phyloP scores from a whole-genome alignment of 768 basidiomycete species.

The Naganishia antarctica region DNA sequence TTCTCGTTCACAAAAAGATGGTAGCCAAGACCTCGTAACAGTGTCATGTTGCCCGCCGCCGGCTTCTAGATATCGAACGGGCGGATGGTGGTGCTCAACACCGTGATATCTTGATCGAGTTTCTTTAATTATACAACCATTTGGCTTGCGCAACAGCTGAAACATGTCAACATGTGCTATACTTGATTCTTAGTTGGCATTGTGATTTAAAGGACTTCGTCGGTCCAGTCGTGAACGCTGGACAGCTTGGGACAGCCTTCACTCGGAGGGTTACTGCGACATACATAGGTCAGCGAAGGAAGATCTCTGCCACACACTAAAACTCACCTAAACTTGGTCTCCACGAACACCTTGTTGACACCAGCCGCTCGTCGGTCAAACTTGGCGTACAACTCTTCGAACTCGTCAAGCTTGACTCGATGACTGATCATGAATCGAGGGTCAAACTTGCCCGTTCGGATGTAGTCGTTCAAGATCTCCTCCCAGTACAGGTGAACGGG shows the following conservation, averaged over 20 bases:
- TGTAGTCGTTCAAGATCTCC: slow-evolving; percentile 61
- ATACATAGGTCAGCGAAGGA: not conserved
- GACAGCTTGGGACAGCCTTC: slow-evolving; percentile 57
- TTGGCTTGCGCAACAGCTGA: too few relatives aligned
- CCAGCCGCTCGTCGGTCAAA: slow-evolving; percentile 61
- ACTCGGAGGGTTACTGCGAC: slow-evolving; percentile 50
- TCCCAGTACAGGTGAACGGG: slow-evolving; percentile 72
- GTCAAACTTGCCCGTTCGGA: slow-evolving; percentile 63
- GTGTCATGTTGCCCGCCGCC: too few relatives aligned
- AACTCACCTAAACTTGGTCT: slow-evolving; percentile 53
- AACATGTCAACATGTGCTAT: too few relatives aligned
- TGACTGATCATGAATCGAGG: slow-evolving; percentile 54
- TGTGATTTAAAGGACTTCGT: slow-evolving; percentile 26
- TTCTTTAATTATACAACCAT: too few relatives aligned
- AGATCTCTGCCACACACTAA: not conserved
- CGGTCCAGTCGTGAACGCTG: slow-evolving; percentile 57
- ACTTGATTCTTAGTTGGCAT: too few relatives aligned
- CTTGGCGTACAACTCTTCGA: slow-evolving; percentile 59
- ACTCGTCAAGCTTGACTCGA: slow-evolving; percentile 57
- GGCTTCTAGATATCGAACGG: too few relatives aligned
- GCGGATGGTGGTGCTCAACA: too few relatives aligned
- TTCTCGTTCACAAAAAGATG: not conserved
- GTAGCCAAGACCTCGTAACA: too few relatives aligned
- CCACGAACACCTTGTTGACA: slow-evolving; percentile 69
- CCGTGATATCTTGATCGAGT: too few relatives aligned